A percentile compares a stretch with the other conserved stretches of the same genome.
phyloP scores from a whole-genome alignment of 192 early-diverging fungal genomes.

The Lunasporangiospora selenospora region DNA sequence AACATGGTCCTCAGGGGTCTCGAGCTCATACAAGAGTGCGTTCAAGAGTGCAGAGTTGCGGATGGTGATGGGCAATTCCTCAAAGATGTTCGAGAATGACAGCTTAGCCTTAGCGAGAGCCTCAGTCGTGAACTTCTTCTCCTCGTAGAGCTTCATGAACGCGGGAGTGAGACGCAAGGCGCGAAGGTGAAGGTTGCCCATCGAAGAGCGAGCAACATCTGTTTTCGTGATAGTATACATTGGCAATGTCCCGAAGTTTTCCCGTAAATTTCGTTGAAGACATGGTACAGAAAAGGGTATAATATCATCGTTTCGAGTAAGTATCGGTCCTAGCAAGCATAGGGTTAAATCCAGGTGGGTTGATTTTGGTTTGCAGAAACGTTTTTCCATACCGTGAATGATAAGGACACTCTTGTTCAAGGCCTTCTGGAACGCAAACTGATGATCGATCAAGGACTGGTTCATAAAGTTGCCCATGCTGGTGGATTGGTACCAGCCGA shows the following conservation, averaged over 20 bases:
- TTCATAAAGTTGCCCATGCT: constrained; percentile 90
- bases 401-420: constrained; percentile 88
- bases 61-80: constrained; percentile 88
- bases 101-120: constrained; percentile 77
- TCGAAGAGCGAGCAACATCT: constrained; percentile 84
- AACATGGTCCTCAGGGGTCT: constrained; percentile 59
- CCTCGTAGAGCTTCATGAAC: constrained; percentile 86
- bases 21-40: constrained; percentile 73
- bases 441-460: constrained; percentile 87
- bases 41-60: constrained; percentile 83
- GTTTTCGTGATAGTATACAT: too few species aligned
- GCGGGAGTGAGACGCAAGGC: constrained; percentile 87
- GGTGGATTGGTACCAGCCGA: constrained; percentile 97
- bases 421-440: constrained; percentile 90
- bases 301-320: too few species aligned
- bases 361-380: too few species aligned
- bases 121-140: constrained; percentile 87
- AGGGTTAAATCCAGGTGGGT: too few species aligned
- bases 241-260: too few species aligned
- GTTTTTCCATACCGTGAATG: constrained; percentile 77
- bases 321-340: too few species aligned
- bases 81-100: constrained; percentile 87
- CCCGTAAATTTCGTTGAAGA: too few species aligned
- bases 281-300: too few species aligned
- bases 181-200: constrained; percentile 85